phyloP scores from a whole-genome alignment of 2,329 filamentous ascomycete species.

The Neofusicoccum kwambonambiense region DNA sequence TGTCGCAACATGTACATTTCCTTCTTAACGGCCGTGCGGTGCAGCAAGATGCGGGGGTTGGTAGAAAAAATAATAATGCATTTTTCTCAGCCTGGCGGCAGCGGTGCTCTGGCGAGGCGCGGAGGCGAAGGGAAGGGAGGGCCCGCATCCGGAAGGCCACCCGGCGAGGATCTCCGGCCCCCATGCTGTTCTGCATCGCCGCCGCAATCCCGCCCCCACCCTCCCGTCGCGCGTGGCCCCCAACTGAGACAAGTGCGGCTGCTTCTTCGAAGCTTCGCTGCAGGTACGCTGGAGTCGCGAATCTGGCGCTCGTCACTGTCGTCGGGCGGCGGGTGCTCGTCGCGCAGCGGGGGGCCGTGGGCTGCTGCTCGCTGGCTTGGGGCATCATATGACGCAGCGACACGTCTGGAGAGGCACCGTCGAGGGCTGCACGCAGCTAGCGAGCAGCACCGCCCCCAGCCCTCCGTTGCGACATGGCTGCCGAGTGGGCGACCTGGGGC shows the following conservation, averaged over 20 bases:
- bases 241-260: neutral
- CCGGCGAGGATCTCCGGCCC: neutral
- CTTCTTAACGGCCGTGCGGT: conserved; percentile 1
- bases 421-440: neutral
- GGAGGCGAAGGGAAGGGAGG: no score
- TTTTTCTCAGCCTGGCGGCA: no score
- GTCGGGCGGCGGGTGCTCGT: neutral
- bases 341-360: neutral
- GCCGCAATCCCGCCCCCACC: conserved; percentile 6
- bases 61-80: neutral
- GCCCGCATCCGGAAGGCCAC: neutral
- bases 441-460: conserved; percentile 1
- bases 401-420: neutral
- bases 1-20: neutral
- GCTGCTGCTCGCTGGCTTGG: neutral
- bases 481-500: neutral
- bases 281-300: neutral
- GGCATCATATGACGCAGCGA: neutral
- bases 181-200: neutral
- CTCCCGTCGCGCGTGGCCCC: neutral
- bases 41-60: neutral
- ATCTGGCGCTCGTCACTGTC: neutral
- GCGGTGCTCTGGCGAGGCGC: no score
- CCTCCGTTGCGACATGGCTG: neutral
- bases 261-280: conserved; percentile 5